Evolutionary conservation across 129 eudicot genomes (phyloP).

Genomic region (Flaveria robusta): DNA sequence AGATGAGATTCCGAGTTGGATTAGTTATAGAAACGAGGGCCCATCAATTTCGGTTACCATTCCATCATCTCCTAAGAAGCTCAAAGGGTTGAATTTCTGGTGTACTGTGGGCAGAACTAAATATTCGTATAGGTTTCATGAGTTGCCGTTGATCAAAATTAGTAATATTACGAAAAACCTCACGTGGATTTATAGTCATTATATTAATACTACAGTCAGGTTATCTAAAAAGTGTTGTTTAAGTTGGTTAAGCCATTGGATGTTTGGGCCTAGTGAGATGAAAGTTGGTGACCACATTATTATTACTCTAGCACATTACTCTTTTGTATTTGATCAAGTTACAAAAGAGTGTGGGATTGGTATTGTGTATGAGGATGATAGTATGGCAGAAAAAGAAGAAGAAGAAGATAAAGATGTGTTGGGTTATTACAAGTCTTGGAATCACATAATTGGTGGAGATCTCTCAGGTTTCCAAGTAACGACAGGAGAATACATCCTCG

Average conservation of each 20-base stretch:
- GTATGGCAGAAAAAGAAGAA: background rate
- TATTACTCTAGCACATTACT: background rate
- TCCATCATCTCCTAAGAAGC: background rate
- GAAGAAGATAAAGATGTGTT: background rate
- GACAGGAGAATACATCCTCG: too few species aligned
- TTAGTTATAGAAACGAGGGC: background rate
- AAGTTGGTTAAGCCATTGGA: conserved; percentile 1
- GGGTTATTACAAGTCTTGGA: background rate
- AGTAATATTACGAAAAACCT: background rate
- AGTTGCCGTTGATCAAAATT: background rate
- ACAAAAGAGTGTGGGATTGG: background rate
- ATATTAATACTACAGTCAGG: background rate
- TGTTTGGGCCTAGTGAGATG: conserved; percentile 15
- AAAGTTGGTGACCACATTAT: background rate
- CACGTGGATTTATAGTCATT: background rate
- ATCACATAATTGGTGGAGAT: too few species aligned
- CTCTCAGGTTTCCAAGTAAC: background rate
- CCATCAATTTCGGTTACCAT: conserved; percentile 17
- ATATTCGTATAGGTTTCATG: background rate
- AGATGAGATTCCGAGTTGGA: background rate
- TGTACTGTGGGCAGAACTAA: background rate
- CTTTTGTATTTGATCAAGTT: background rate
- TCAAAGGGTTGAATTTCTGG: background rate
- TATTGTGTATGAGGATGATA: background rate
- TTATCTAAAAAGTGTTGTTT: background rate